Percentiles rank a stretch among this genome's conserved stretches.
Evolutionary conservation across 2,329 filamentous ascomycete genomes (phyloP).

Genomic region (Penicillium verrucosum): DNA sequence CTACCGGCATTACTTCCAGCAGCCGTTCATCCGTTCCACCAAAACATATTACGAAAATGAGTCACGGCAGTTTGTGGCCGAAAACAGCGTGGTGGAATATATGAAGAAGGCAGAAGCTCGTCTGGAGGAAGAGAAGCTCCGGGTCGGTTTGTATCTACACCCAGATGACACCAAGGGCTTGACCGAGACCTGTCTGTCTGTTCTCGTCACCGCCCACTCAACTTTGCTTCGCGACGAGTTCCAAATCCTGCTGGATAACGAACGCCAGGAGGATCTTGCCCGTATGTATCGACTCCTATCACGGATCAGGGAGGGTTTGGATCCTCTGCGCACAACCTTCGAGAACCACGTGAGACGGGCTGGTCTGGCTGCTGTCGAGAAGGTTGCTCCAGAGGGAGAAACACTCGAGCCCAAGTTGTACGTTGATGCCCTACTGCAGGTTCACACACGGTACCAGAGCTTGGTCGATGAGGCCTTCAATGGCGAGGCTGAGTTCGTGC

Average conservation of each 20-base stretch:
- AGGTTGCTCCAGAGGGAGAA: conserved; percentile 83
- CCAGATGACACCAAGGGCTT: conserved; percentile 80
- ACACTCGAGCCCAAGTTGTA: conserved; percentile 95
- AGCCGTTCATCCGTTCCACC: conserved; percentile 83
- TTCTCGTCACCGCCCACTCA: conserved; percentile 85
- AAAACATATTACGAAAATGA: conserved; percentile 84
- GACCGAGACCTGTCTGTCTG: conserved; percentile 83
- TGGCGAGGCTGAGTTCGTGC: conserved; percentile 93
- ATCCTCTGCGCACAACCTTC: conserved; percentile 81
- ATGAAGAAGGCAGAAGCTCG: conserved; percentile 98
- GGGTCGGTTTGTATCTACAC: conserved; percentile 87
- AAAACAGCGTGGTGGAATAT: conserved; percentile 97
- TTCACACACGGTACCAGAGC: conserved; percentile 87
- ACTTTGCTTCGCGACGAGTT: conserved; percentile 89
- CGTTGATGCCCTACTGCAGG: conserved; percentile 89
- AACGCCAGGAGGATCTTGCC: conserved; percentile 91
- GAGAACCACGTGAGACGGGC: conserved; percentile 91
- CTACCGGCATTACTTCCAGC: conserved; percentile 88
- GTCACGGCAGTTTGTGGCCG: conserved; percentile 88
- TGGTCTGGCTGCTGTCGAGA: conserved; percentile 81
- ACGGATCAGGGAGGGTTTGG: conserved; percentile 84
- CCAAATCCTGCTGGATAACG: conserved; percentile 86
- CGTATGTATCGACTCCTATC: conserved; percentile 93
- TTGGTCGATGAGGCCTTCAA: conserved; percentile 90
- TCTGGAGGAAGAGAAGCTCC: conserved; percentile 87